phyloP scores from a whole-genome alignment of 2,329 filamentous ascomycete species.

The Cryphonectria japonica region DNA sequence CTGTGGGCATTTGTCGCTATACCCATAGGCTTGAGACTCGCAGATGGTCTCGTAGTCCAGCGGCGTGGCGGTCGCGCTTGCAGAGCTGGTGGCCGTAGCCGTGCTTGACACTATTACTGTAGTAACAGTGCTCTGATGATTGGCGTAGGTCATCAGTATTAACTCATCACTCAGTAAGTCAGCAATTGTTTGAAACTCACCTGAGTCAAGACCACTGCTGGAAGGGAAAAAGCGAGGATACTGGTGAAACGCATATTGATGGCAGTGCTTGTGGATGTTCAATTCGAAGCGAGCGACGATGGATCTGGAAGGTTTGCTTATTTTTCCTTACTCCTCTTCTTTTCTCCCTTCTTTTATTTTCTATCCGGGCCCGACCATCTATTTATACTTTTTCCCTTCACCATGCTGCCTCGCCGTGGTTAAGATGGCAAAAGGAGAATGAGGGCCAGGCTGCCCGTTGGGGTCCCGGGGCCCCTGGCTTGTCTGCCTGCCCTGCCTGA shows the following conservation, averaged over 20 bases:
- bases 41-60: conserved; percentile 25
- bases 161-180: background rate
- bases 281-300: too few relatives aligned
- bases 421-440: background rate
- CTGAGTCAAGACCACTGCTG: conserved; percentile 15
- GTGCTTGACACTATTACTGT: background rate
- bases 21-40: conserved; percentile 18
- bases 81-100: conserved; percentile 12
- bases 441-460: conserved; percentile 1
- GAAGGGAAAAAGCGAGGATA: conserved; percentile 12
- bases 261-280: background rate
- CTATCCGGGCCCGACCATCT: too few relatives aligned
- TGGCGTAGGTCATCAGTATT: background rate
- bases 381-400: background rate
- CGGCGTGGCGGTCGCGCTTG: conserved; percentile 15
- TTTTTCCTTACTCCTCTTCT: too few relatives aligned
- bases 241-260: conserved; percentile 11
- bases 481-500: conserved; percentile 7
- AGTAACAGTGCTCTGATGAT: background rate
- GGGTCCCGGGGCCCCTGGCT: background rate
- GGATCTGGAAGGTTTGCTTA: too few relatives aligned
- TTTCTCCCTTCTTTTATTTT: background rate
- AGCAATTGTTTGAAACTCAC: background rate
- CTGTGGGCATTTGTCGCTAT: conserved; percentile 22
- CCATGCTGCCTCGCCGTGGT: background rate